Percentiles rank a stretch among this genome's conserved stretches.
These are phyloP conservation scores for Aureobasidium lini DNA, from an alignment of 2,329 filamentous ascomycete genomes.

Conservation along the genomic window DNA sequence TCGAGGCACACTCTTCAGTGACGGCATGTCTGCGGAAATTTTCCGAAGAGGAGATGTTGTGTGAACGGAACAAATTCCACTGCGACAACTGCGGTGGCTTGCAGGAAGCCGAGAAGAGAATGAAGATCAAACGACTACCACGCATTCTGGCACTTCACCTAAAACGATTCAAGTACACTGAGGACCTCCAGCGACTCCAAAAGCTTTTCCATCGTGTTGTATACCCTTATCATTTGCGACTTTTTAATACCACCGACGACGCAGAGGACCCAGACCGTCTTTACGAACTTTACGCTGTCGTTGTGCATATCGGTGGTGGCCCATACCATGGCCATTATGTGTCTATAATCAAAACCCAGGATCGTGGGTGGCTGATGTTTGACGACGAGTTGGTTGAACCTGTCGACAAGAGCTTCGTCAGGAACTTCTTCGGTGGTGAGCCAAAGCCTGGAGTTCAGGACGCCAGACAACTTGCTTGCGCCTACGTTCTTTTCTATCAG, in stretches of 20 bases:
- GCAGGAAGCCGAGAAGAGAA: constrained; percentile 96
- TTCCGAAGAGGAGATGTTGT: constrained; percentile 96
- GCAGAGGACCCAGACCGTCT: constrained; percentile 86
- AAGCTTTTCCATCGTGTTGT: constrained; percentile 96
- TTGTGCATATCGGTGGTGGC: constrained; percentile 93
- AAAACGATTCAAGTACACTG: constrained; percentile 97
- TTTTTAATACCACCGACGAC: constrained; percentile 97
- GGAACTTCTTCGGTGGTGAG: constrained; percentile 94
- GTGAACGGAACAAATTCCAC: constrained; percentile 97
- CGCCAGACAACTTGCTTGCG: constrained; percentile 68
- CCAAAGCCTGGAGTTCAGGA: constrained; percentile 32
- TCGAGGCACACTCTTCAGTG: constrained; percentile 91
- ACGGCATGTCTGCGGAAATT: constrained; percentile 94
- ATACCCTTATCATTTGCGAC: constrained; percentile 90
- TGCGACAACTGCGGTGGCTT: constrained; percentile 95
- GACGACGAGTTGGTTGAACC: constrained; percentile 99
- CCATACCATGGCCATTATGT: constrained; percentile 98
- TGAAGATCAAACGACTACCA: constrained; percentile 96
- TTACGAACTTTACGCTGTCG: constrained; percentile 94
- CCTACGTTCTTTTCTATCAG: constrained; percentile 96
- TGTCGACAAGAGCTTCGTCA: constrained; percentile 91
- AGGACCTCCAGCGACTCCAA: constrained; percentile 85
- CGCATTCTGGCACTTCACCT: constrained; percentile 87
- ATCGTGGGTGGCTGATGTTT: constrained; percentile 91
- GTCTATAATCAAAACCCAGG: constrained; percentile 93